Evolutionary conservation across 2,329 filamentous ascomycete species (phyloP), one percentile per base, ranked within the genome.

Genomic region (Penicillium fuscoglaucum): DNA sequence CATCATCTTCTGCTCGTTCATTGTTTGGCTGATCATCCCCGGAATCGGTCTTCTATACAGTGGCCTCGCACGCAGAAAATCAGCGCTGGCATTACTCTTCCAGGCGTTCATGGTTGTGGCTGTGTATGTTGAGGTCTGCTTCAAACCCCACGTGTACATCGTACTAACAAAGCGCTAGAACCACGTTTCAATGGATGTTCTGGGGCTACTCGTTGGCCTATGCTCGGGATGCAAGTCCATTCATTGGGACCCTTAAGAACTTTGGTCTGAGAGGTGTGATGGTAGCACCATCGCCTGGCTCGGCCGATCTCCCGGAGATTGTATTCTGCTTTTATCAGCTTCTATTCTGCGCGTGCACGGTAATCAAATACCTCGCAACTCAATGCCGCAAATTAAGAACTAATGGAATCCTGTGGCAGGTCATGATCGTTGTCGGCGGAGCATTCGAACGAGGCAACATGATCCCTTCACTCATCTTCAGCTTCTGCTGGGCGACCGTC

Each of bases 401-500:
- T 50, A 6, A 52, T 41, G 70, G 15, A 41, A 31, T 31, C 6
- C n/a, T 67, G 80, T 15, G 24, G 4, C 83, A 85, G 44, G 85
- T 87, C 3, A 84, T 87, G 77, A 86, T 89, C 62, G 82, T 88
- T 10, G 82, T 87, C 24, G 86, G 86, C 33, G 86, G 85, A 48
- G 82, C 84, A 2, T 87, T 88, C 58, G 83, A 86, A 65, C 78
- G 84, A 68, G 86, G 85, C n/a, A 81, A 84, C 26, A 86, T 88
- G 67, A 57, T 88, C 21, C 85, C 83, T 43, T 87, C 84, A 9
- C 80, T 90, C 67, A 76, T 90, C 28, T 90, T 90, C 76, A 86
- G 87, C 67, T 89, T 90, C 74, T 80, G 87, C 72, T 90, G 87
- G 87, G 79, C 85, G 17, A 90, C 87, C 41, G 80, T 90, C 61